Percentiles rank a stretch among this genome's conserved stretches.
phyloP scores from a whole-genome alignment of 2,329 filamentous ascomycete genomes.

The Biscogniauxia marginata region DNA sequence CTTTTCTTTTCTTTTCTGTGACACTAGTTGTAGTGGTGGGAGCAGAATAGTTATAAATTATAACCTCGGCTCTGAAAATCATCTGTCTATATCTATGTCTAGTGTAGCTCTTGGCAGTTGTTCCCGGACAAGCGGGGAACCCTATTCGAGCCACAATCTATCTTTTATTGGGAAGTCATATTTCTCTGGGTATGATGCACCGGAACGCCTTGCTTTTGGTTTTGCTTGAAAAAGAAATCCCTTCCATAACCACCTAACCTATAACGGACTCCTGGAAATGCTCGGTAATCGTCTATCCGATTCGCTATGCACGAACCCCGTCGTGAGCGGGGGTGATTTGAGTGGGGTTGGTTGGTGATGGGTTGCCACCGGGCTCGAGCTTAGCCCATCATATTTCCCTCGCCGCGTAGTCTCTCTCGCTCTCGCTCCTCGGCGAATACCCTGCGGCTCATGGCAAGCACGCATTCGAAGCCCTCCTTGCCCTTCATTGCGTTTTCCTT shows the following conservation, averaged over 20 bases:
- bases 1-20: too few relatives aligned
- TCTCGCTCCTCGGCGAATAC: conserved; percentile 90
- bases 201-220: conserved; percentile 35
- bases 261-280: conserved; percentile 21
- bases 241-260: conserved; percentile 3
- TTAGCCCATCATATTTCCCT: conserved; percentile 31
- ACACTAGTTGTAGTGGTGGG: too few relatives aligned
- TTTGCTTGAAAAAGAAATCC: conserved; percentile 1
- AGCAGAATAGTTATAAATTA: conserved; percentile 9
- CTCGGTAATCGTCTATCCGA: conserved; percentile 13
- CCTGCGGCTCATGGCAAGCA: conserved; percentile 87
- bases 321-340: conserved; percentile 4
- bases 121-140: background rate
- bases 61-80: conserved; percentile 4
- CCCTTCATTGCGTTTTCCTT: conserved; percentile 88
- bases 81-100: conserved; percentile 12
- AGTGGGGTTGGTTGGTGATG: background rate
- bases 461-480: conserved; percentile 90
- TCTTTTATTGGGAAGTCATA: conserved; percentile 18
- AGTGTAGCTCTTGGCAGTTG: background rate
- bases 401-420: conserved; percentile 43
- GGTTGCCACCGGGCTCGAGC: background rate
- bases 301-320: conserved; percentile 9
- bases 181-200: conserved; percentile 25
- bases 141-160: conserved; percentile 5